A percentile compares a stretch with the other conserved stretches of the same genome.
phyloP scores from a whole-genome alignment of 768 basidiomycete genomes.

The Agrocybe chaxingu region DNA sequence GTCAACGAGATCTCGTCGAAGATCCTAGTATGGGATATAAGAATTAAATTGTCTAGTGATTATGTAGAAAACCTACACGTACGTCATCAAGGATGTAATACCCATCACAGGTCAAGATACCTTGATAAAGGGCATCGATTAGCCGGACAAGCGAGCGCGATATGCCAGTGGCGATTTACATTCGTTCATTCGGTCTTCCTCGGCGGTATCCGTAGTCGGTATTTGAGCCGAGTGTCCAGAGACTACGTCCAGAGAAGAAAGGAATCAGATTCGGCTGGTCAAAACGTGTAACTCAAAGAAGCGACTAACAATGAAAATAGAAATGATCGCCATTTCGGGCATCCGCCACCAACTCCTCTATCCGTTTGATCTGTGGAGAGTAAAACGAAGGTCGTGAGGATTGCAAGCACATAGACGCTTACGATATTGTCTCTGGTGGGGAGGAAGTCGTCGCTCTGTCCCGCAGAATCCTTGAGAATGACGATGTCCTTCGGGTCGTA shows the following conservation, averaged over 20 bases:
- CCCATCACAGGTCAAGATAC: conserved; percentile 37
- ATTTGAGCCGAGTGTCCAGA: conserved; percentile 51
- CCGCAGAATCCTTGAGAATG: conserved; percentile 40
- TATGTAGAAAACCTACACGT: conserved; percentile 3
- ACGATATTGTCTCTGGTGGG: conserved; percentile 48
- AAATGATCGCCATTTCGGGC: conserved; percentile 46
- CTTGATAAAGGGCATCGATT: conserved; percentile 16
- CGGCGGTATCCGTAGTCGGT: conserved; percentile 36
- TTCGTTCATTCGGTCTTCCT: conserved; percentile 53
- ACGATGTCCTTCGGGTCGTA: conserved; percentile 38
- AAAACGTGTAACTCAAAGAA: neutral
- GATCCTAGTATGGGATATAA: conserved; percentile 19
- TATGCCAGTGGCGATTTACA: conserved; percentile 25
- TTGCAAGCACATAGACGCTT: conserved; percentile 8
- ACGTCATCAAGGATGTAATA: conserved; percentile 36
- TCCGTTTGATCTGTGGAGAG: conserved; percentile 35
- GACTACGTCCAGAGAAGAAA: conserved; percentile 19
- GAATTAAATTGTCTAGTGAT: neutral
- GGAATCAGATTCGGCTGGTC: neutral
- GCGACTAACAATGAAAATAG: conserved; percentile 53
- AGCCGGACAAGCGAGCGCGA: neutral
- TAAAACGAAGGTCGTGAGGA: too few species aligned
- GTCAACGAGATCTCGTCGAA: conserved; percentile 32
- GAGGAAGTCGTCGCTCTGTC: conserved; percentile 19
- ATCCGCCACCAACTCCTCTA: conserved; percentile 39